Percentiles rank a stretch among this genome's conserved stretches.
Evolutionary conservation across 176 grass and related monocot genomes (phyloP).

Genomic region (Oryza australiensis): DNA sequence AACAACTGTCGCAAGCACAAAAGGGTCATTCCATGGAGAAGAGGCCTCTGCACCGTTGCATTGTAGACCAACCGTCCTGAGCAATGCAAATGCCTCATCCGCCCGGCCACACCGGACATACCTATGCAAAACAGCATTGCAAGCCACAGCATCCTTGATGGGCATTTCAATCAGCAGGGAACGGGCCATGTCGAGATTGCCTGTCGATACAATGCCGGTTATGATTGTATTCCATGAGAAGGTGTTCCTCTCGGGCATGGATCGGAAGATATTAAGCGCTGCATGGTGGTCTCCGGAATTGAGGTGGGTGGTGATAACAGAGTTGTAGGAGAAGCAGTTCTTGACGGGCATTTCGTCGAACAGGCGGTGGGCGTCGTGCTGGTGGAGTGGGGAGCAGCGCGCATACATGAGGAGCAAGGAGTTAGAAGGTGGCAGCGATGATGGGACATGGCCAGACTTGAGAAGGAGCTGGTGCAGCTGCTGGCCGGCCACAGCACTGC

Average conservation of each 20-base stretch:
- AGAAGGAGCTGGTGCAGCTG: constrained; percentile 71
- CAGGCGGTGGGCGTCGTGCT: constrained; percentile 31
- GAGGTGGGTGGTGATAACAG: constrained; percentile 44
- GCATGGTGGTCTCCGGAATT: constrained; percentile 24
- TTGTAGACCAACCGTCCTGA: constrained; percentile 39
- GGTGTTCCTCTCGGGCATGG: constrained; percentile 61
- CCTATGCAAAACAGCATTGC: constrained; percentile 53
- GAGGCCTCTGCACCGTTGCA: not conserved
- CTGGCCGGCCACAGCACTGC: constrained; percentile 33
- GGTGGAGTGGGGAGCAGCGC: constrained; percentile 8
- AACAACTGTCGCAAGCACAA: constrained; percentile 65
- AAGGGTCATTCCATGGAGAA: constrained; percentile 42
- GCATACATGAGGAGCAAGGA: constrained; percentile 67
- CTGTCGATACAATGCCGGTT: constrained; percentile 37
- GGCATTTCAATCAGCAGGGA: constrained; percentile 62
- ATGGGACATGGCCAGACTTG: constrained; percentile 56
- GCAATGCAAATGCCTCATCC: constrained; percentile 48
- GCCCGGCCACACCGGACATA: constrained; percentile 31
- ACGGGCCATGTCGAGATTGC: constrained; percentile 36
- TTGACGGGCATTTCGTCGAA: constrained; percentile 60
- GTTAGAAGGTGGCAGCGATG: constrained; percentile 50
- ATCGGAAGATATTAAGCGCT: constrained; percentile 51
- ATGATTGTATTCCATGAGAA: constrained; percentile 62
- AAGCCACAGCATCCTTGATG: constrained; percentile 43
- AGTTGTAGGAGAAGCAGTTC: constrained; percentile 66